A percentile compares a stretch with the other conserved stretches of the same genome.
phyloP scores from a whole-genome alignment of 2,329 filamentous ascomycete genomes.

The Penicillium brevicompactum region DNA sequence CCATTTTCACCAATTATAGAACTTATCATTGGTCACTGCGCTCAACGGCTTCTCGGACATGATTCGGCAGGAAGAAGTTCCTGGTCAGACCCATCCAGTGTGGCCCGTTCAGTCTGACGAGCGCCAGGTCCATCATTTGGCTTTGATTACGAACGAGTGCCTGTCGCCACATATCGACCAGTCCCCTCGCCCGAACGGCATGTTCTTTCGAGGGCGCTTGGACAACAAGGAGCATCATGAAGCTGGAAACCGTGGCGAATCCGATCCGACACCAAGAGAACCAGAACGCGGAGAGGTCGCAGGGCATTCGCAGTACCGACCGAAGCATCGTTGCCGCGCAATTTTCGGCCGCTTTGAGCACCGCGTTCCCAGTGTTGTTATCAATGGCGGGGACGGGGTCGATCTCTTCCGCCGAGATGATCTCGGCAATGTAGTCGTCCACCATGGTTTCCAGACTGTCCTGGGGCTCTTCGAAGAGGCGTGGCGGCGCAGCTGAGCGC shows the following conservation, averaged over 20 bases:
- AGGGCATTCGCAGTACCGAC: conserved; percentile 21
- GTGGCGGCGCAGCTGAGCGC: background rate
- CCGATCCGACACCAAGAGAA: conserved; percentile 21
- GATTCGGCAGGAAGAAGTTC: conserved; percentile 14
- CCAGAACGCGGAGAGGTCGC: conserved; percentile 23
- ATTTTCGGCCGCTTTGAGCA: conserved; percentile 24
- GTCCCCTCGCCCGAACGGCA: conserved; percentile 7
- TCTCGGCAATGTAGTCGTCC: conserved; percentile 15
- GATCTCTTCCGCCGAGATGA: conserved; percentile 11
- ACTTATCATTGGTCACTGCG: background rate
- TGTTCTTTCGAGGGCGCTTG: conserved; percentile 21
- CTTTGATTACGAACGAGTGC: conserved; percentile 17
- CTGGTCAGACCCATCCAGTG: conserved; percentile 18
- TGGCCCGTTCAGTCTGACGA: conserved; percentile 19
- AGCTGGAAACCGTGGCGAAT: conserved; percentile 23
- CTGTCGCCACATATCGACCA: conserved; percentile 22
- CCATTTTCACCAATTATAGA: background rate
- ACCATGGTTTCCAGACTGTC: conserved; percentile 1
- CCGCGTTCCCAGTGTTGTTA: conserved; percentile 12
- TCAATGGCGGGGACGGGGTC: conserved; percentile 14
- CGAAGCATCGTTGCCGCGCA: conserved; percentile 23
- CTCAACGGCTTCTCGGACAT: background rate
- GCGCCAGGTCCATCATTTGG: conserved; percentile 19
- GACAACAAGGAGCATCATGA: conserved; percentile 21
- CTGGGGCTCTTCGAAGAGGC: background rate